Conservation (phyloP, 2,329 filamentous ascomycete genomes). For the Alternaria arbusti region DNA sequence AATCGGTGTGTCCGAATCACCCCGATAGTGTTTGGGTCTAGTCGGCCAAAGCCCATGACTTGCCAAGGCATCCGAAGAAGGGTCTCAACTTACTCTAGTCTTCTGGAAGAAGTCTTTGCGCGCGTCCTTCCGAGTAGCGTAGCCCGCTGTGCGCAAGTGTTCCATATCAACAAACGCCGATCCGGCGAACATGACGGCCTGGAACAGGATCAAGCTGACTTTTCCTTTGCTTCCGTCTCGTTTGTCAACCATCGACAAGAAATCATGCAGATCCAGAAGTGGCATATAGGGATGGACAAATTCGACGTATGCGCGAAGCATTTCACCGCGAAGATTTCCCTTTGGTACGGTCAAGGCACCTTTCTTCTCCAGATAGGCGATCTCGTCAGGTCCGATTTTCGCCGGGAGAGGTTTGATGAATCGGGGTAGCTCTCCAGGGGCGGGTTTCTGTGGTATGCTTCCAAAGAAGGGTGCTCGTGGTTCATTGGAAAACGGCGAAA, state of each 20-base stretch:
- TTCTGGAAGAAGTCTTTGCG: constrained; percentile 89
- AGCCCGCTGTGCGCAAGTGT: constrained; percentile 77
- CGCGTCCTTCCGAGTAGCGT: constrained; percentile 77
- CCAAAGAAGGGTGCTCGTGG: constrained; percentile 48
- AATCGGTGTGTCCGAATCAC: constrained; percentile 11
- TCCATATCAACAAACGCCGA: constrained; percentile 87
- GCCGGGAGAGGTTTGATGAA: constrained; percentile 82
- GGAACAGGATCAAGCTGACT: constrained; percentile 86
- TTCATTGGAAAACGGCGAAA: constrained; percentile 43
- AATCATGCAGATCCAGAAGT: constrained; percentile 71
- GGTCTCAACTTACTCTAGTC: constrained; percentile 69
- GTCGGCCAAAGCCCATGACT: constrained; percentile 14
- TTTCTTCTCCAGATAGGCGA: constrained; percentile 82
- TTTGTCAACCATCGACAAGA: constrained; percentile 65
- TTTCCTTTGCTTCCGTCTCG: constrained; percentile 73
- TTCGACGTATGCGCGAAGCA: constrained; percentile 83
- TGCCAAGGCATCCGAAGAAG: constrained; percentile 8
- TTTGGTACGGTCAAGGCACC: constrained; percentile 81
- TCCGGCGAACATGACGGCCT: constrained; percentile 93
- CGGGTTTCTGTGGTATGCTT: constrained; percentile 56
- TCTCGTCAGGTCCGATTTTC: constrained; percentile 80
- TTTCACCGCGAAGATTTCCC: constrained; percentile 73
- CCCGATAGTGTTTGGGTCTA: constrained; percentile 4
- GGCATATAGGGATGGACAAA: constrained; percentile 96
- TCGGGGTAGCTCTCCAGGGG: constrained; percentile 59